Evolutionary conservation across 1,284 basidiomycete species (phyloP).

Genomic region (Boletus sp.): DNA sequence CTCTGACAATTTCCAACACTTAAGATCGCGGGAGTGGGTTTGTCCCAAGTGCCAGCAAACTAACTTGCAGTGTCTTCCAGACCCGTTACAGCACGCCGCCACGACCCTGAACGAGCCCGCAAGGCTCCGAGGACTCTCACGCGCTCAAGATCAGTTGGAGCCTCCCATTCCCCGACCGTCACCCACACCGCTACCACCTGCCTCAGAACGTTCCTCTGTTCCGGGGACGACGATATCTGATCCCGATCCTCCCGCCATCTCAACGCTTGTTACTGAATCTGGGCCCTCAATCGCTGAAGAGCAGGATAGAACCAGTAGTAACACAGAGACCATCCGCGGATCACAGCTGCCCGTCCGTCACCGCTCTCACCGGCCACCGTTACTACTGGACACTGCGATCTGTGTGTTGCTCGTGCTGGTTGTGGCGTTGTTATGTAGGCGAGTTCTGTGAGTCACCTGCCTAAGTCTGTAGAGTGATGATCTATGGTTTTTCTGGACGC

Average conservation of each 20-base stretch:
- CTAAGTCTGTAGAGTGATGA: slow-evolving; percentile 18
- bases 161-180: slow-evolving; percentile 15
- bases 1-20: slow-evolving; percentile 18
- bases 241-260: slow-evolving; percentile 17
- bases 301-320: slow-evolving; percentile 10
- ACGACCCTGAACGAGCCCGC: slow-evolving; percentile 20
- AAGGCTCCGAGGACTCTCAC: slow-evolving; percentile 27
- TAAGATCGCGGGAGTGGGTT: slow-evolving; percentile 76
- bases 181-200: slow-evolving; percentile 10
- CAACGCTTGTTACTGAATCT: slow-evolving; percentile 13
- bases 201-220: slow-evolving; percentile 22
- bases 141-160: slow-evolving; percentile 11
- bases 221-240: slow-evolving; percentile 12
- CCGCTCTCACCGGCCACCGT: slow-evolving; percentile 44
- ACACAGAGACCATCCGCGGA: slow-evolving; percentile 21
- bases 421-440: slow-evolving; percentile 57
- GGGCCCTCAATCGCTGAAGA: slow-evolving; percentile 12
- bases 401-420: slow-evolving; percentile 62
- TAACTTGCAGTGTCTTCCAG: slow-evolving; percentile 70
- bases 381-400: slow-evolving; percentile 64
- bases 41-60: slow-evolving; percentile 72
- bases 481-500: slow-evolving; percentile 20
- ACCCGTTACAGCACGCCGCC: slow-evolving; percentile 39
- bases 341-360: slow-evolving; percentile 11
- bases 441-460: slow-evolving; percentile 45